phyloP scores from a whole-genome alignment of 768 basidiomycete genomes.

The Arthromyces matolae region DNA sequence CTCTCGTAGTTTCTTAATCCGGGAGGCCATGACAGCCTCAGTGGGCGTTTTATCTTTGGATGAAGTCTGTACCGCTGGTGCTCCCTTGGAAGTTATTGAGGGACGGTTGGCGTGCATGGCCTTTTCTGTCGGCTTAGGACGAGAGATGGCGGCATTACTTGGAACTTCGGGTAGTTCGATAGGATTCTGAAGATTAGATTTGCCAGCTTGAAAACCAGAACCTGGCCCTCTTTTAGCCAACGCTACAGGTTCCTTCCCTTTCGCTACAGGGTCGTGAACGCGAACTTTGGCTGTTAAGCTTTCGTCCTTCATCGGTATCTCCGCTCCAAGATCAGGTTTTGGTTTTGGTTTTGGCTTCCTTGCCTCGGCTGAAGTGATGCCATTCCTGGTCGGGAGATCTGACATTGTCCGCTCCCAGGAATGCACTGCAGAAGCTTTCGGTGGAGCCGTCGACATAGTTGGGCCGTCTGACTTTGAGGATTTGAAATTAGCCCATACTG shows the following conservation, averaged over 20 bases:
- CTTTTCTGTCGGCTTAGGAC: constrained; percentile 15
- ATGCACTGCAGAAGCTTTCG: constrained; percentile 3
- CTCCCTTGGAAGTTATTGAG: constrained; percentile 32
- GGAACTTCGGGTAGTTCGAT: constrained; percentile 1
- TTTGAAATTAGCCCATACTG: constrained; percentile 56
- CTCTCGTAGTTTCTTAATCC: constrained; percentile 17
- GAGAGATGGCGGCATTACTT: constrained; percentile 11
- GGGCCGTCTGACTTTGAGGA: constrained; percentile 23
- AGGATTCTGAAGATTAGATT: constrained; percentile 23
- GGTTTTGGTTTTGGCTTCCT: constrained; percentile 44
- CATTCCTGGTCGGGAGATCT: constrained; percentile 39
- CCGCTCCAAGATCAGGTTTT: constrained; percentile 35
- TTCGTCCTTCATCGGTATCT: constrained; percentile 50
- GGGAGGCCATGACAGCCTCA: constrained; percentile 6
- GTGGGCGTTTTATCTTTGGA: constrained; percentile 23
- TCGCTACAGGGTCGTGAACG: constrained; percentile 9
- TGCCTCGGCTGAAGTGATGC: constrained; percentile 40
- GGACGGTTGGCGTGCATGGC: constrained; percentile 18
- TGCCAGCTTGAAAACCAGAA: constrained; percentile 43
- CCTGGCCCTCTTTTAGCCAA: constrained; percentile 38
- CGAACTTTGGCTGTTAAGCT: constrained; percentile 25
- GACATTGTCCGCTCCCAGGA: constrained; percentile 12
- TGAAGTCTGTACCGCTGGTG: constrained; percentile 22
- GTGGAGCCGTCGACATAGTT: no score
- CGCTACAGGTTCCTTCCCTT: constrained; percentile 1